Conservation (phyloP, 1,139 yeast species). For the Taphrina betulina region DNA sequence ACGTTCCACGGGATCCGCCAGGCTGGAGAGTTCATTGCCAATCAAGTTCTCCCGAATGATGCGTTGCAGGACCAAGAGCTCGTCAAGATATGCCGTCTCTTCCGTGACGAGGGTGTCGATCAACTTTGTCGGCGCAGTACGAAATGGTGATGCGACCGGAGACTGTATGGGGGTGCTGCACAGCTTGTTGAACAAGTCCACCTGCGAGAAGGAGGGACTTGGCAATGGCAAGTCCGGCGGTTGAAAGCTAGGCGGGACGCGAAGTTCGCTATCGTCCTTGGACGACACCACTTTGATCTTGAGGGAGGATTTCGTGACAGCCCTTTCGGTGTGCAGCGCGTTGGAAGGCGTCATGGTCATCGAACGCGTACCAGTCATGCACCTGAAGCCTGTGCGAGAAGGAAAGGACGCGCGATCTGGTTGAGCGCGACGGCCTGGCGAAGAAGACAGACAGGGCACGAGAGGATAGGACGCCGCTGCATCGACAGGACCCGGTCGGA, state of each 20-base stretch:
- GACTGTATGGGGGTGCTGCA: slow-evolving; percentile 18
- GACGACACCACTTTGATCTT: not conserved
- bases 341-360: not conserved
- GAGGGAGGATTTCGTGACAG: not conserved
- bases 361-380: not conserved
- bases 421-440: no score
- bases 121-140: slow-evolving; percentile 12
- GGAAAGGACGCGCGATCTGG: no score
- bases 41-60: slow-evolving; percentile 1
- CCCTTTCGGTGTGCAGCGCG: not conserved
- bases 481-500: no score
- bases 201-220: slow-evolving; percentile 5
- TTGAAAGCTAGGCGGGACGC: slow-evolving; percentile 20
- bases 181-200: slow-evolving; percentile 4
- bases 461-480: no score
- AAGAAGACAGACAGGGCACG: no score
- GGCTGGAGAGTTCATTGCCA: slow-evolving; percentile 5
- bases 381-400: no score
- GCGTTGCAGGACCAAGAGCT: slow-evolving; percentile 2
- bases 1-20: slow-evolving; percentile 6
- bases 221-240: slow-evolving; percentile 30
- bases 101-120: slow-evolving; percentile 25
- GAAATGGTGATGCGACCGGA: slow-evolving; percentile 23
- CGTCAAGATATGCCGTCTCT: slow-evolving; percentile 14
- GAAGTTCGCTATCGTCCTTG: not conserved